phyloP scores from a whole-genome alignment of 2,329 filamentous ascomycete genomes.

The Cercospora berteroae region DNA sequence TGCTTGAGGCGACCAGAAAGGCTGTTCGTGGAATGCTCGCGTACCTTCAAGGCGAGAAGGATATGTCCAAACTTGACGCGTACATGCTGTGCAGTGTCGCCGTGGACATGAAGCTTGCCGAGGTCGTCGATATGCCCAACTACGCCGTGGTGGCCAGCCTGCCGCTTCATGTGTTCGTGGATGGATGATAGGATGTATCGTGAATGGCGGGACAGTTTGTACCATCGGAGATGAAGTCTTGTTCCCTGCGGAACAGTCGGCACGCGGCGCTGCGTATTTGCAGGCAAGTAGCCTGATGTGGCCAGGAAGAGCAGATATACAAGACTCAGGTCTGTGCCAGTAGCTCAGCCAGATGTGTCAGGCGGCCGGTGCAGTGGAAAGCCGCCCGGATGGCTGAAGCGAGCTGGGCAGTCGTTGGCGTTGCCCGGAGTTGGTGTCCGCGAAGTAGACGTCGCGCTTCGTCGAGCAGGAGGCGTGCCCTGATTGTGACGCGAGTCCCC shows the following conservation, averaged over 20 bases:
- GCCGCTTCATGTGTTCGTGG: slow-evolving; percentile 23
- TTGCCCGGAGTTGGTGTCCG: too few relatives aligned
- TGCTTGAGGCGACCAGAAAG: slow-evolving; percentile 23
- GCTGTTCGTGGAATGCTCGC: slow-evolving; percentile 25
- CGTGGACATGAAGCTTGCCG: slow-evolving; percentile 21
- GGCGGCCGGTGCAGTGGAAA: not conserved
- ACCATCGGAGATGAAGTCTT: not conserved
- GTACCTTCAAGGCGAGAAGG: slow-evolving; percentile 17
- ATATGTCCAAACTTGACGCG: slow-evolving; percentile 19
- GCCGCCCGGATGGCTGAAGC: too few relatives aligned
- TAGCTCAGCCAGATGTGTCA: not conserved
- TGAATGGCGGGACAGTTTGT: not conserved
- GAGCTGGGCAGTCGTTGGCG: too few relatives aligned
- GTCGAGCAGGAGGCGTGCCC: too few relatives aligned
- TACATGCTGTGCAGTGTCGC: slow-evolving; percentile 28
- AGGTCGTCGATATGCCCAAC: slow-evolving; percentile 28
- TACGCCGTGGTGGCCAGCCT: slow-evolving; percentile 22
- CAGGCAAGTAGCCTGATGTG: too few relatives aligned
- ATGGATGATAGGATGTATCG: not conserved
- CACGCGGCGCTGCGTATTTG: too few relatives aligned
- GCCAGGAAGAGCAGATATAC: too few relatives aligned
- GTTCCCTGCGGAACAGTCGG: not conserved
- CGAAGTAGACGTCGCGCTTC: too few relatives aligned
- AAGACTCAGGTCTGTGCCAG: too few relatives aligned
- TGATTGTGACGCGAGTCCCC: too few relatives aligned